Percentiles rank a stretch among this genome's conserved stretches.
Evolutionary conservation across 257 asterid species (phyloP).

Genomic region (Primulina eburnea): DNA sequence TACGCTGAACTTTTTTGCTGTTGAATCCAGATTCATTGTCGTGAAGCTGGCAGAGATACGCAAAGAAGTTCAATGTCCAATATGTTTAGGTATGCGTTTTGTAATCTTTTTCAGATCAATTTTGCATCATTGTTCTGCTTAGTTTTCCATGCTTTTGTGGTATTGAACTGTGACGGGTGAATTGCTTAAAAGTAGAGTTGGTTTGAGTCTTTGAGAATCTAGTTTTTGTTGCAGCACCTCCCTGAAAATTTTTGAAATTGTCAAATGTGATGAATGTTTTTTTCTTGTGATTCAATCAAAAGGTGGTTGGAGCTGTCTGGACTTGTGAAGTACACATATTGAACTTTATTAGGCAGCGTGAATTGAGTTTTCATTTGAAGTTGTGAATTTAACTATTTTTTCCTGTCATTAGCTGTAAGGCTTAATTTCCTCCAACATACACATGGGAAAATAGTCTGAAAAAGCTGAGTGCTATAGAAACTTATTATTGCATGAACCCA

Average conservation of each 20-base stretch:
- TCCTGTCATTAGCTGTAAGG: too few species aligned
- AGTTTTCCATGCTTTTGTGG: neutral
- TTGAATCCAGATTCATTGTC: slow-evolving; percentile 50
- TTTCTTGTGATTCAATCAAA: neutral
- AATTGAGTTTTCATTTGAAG: neutral
- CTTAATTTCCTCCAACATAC: neutral
- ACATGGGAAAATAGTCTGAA: neutral
- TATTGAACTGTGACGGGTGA: neutral
- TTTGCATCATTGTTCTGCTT: slow-evolving; percentile 1
- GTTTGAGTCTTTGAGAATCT: neutral
- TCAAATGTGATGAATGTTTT: neutral
- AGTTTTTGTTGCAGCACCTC: neutral
- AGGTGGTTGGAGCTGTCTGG: neutral
- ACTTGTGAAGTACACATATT: neutral
- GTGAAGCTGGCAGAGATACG: slow-evolving; percentile 88
- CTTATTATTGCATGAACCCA: slow-evolving; percentile 6
- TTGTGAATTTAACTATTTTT: too few species aligned
- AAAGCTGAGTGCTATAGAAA: neutral
- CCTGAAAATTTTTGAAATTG: neutral
- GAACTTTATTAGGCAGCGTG: neutral
- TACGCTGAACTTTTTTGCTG: slow-evolving; percentile 26
- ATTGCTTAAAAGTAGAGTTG: neutral
- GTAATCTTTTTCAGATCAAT: slow-evolving; percentile 20
- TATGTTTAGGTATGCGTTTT: slow-evolving; percentile 71
- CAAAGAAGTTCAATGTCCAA: slow-evolving; percentile 98